These are phyloP conservation scores for Camelina sativa DNA, from an alignment of 345 rosid genomes.

Conservation along the genomic window DNA sequence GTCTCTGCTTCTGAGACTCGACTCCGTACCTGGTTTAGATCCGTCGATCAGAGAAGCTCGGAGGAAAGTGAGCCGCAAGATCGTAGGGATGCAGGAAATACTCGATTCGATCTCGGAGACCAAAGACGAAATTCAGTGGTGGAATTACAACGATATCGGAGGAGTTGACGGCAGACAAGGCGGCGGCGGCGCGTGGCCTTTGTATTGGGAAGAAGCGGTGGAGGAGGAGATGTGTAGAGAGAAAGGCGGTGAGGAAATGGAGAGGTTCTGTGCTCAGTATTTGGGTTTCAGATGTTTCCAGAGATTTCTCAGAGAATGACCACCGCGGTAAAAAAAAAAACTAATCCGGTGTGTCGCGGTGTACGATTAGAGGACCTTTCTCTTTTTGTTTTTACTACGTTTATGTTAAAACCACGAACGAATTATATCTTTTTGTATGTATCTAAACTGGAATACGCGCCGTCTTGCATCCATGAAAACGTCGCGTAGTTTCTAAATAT, in stretches of 20 bases:
- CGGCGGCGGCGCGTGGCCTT: constrained; percentile 44
- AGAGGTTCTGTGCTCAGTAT: constrained; percentile 77
- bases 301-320: constrained; percentile 69
- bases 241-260: constrained; percentile 86
- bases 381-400: background rate
- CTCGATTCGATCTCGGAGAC: constrained; percentile 64
- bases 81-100: constrained; percentile 89
- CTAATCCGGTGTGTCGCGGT: constrained; percentile 9
- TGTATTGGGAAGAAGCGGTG: constrained; percentile 61
- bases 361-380: background rate
- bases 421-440: background rate
- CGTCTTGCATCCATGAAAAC: constrained; percentile 23
- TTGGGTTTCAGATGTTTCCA: constrained; percentile 89
- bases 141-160: constrained; percentile 28
- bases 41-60: constrained; percentile 76
- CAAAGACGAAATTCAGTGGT: constrained; percentile 42
- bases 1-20: constrained; percentile 76
- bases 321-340: background rate
- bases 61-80: constrained; percentile 79
- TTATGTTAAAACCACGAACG: constrained; percentile 11
- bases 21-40: constrained; percentile 79
- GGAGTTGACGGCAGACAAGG: constrained; percentile 18
- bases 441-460: constrained; percentile 15
- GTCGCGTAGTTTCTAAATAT: background rate
- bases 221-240: constrained; percentile 70